Evolutionary conservation across 192 early-diverging fungal genomes (phyloP).

Genomic region (Podila clonocystis): DNA sequence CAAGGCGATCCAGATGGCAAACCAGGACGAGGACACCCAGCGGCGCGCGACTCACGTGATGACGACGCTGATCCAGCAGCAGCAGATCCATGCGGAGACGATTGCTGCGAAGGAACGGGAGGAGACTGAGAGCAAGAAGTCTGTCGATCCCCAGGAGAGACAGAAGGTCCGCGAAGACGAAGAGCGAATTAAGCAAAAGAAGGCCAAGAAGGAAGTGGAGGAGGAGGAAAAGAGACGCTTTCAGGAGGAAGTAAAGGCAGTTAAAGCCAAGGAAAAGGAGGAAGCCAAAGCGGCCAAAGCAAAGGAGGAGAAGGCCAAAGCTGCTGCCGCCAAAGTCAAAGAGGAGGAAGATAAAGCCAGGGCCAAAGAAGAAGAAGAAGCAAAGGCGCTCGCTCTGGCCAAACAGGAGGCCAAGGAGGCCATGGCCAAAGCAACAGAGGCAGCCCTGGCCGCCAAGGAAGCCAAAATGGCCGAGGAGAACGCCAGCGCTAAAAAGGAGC

Average conservation of each 20-base stretch:
- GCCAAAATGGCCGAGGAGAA: neutral
- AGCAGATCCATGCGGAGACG: slow-evolving; percentile 32
- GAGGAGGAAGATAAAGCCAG: neutral
- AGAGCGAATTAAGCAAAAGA: neutral
- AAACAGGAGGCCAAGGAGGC: neutral
- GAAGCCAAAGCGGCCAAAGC: neutral
- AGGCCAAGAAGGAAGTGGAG: neutral
- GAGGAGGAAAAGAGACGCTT: neutral
- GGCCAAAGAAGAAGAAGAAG: neutral
- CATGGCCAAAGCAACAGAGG: neutral
- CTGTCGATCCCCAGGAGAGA: neutral
- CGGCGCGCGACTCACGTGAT: slow-evolving; percentile 51
- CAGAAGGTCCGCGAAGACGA: neutral
- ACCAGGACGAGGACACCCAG: slow-evolving; percentile 53
- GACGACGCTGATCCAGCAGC: slow-evolving; percentile 31
- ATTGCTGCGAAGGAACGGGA: neutral
- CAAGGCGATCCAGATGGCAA: slow-evolving; percentile 49
- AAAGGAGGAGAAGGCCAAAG: neutral
- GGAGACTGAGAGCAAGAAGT: neutral
- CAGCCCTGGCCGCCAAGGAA: neutral
- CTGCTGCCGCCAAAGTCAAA: neutral
- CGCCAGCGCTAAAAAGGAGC: neutral
- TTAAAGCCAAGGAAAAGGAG: neutral
- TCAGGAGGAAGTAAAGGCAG: neutral
- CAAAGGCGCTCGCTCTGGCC: neutral